phyloP scores from a whole-genome alignment of 345 rosid species.

The Rhodamnia argentea region DNA sequence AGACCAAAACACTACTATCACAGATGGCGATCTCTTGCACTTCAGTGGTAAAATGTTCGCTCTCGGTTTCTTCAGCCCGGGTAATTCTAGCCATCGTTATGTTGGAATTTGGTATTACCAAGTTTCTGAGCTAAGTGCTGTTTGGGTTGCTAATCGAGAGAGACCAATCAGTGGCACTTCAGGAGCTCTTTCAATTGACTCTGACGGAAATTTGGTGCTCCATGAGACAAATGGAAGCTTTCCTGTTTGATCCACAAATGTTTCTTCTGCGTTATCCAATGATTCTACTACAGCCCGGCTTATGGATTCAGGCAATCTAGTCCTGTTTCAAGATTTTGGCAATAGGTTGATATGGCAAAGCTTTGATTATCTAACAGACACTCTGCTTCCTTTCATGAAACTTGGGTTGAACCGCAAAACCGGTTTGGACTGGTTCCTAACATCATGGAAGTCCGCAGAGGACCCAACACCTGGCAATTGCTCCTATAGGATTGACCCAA shows the following conservation, averaged over 20 bases:
- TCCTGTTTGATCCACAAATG: slow-evolving; percentile 9
- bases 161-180: slow-evolving; percentile 1
- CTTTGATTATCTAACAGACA: slow-evolving; percentile 21
- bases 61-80: slow-evolving; percentile 21
- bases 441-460: slow-evolving; percentile 13
- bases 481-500: slow-evolving; percentile 2
- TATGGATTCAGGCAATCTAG: slow-evolving; percentile 17
- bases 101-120: slow-evolving; percentile 16
- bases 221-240: neutral
- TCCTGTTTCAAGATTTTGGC: neutral
- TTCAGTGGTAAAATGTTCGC: neutral
- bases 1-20: neutral
- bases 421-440: neutral
- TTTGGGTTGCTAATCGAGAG: slow-evolving; percentile 19
- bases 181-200: neutral
- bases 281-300: slow-evolving; percentile 1
- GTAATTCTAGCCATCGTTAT: slow-evolving; percentile 5
- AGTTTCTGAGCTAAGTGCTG: slow-evolving; percentile 1
- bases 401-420: slow-evolving; percentile 1
- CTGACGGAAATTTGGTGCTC: slow-evolving; percentile 5
- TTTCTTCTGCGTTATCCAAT: neutral
- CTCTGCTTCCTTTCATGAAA: slow-evolving; percentile 3
- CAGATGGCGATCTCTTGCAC: slow-evolving; percentile 3
- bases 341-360: slow-evolving; percentile 12
- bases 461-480: slow-evolving; percentile 7